Evolutionary conservation across 352 stramenopile genomes (phyloP), one percentile per base, ranked within the genome.

Genomic region (Phytophthora europaea): DNA sequence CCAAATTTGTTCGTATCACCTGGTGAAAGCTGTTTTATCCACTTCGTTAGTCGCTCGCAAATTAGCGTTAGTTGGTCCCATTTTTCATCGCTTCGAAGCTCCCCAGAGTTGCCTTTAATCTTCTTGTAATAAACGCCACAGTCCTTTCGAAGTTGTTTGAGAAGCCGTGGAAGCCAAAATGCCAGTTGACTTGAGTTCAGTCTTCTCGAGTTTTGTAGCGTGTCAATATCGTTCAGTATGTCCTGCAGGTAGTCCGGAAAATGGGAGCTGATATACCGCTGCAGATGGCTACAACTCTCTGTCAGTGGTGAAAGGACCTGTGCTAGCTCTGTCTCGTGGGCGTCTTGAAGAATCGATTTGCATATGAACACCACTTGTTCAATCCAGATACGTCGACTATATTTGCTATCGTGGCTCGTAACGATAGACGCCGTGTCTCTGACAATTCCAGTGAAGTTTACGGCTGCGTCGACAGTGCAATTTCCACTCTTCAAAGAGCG

Each of bases 161-260:
- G 3, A 9, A 68, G 36, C 22, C 51, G 50, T 34, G 18, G 23
- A 23, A 54, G 50, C 10, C 23, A 33, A n/a, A 9, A 22, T 33
- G 23, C 18, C 40, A 55, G 34, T 47, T 68, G 52, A 12, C 4
- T 22, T 5, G 31, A 50, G 6, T 58, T 26, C 15, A 28, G 26
- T 31, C 12, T 3, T n/a, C 26, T 55, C 34, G 9, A 38, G 38
- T 20, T 31, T 31, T 31, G 26, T 31, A 31, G 26, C 26, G 26
- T 31, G 26, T 31, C 26, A 31, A 61, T 26, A 12, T 61, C 50
- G n/a, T 55, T 61, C 38, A 61, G 16, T 38, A 68, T 55, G 38
- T 61, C 61, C 8, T 26, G 15, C 26, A 68, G 38, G 16, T 47
- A 61, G 28, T 68, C 61, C 8, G 61, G 47, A n/a, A 55, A 61